Evolutionary conservation across 1,284 basidiomycete species (phyloP), one percentile per base, ranked within the genome.

Genomic region (Rhizopogon parksii): DNA sequence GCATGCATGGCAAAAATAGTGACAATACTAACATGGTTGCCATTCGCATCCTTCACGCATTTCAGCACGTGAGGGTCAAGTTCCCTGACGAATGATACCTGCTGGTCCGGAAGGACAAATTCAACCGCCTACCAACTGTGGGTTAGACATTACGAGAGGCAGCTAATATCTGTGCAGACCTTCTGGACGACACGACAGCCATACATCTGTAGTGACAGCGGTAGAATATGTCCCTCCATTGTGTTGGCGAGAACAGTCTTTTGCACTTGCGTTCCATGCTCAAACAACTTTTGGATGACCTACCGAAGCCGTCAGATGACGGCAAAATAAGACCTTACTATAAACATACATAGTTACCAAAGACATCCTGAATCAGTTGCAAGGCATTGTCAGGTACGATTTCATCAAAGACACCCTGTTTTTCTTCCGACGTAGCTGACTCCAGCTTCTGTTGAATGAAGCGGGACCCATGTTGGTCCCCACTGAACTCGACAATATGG

Each of bases 251-350:
- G 73, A 7, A 80, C 70, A 1, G 79, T 78, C 62, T 87, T 88
- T 64, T 95, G 93, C 11, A 75, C 70, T 53, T 82, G 78, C 14
- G 84, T 87, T 21, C 95, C 94, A 62, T 89, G 80, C 67, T 99
- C 95, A 60, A 98, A 89, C 60, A 98, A 71, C 71, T 97, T 97
- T 69, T 99, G 95, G 53, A 97, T 84, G 52, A 94, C 91, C 90
- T 92, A 58, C 32, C 36, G 12, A 7, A n/a, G 11, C 24, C 11
- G 30, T 69, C 25, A 64, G 53, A 48, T 8, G 25, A 45, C 14
- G 3, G 19, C n/a, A 21, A 19, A 6, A 8, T 3, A 35, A 32
- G 35, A 24, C 38, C 40, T 39, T 2, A 3, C 21, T 52, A 27
- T 24, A 21, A 15, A 69, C 82, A 58, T 61, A 90, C 84, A 72